phyloP scores from a whole-genome alignment of 1,284 basidiomycete genomes.

The Amylostereum areolatum region DNA sequence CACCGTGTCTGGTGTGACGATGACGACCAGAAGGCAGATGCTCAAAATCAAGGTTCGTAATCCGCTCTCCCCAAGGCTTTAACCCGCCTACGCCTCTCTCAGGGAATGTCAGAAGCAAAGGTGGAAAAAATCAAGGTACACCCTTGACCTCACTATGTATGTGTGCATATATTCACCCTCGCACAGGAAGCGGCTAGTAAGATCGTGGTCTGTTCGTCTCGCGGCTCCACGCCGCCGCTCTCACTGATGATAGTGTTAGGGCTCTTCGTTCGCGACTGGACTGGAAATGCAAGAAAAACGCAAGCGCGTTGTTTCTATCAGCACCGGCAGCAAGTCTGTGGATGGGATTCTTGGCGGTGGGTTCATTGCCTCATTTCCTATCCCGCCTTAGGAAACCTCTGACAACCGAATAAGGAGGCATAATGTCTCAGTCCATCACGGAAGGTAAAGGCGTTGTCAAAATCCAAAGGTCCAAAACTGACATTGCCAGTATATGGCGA shows the following conservation, averaged over 20 bases:
- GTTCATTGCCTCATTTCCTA: slow-evolving; percentile 10
- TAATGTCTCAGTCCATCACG: slow-evolving; percentile 87
- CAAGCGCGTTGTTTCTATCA: slow-evolving; percentile 72
- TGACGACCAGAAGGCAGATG: slow-evolving; percentile 82
- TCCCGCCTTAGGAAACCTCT: no score
- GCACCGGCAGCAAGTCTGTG: slow-evolving; percentile 88
- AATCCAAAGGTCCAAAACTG: background rate
- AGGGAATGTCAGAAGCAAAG: slow-evolving; percentile 88
- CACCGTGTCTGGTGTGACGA: slow-evolving; percentile 76
- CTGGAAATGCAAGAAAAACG: slow-evolving; percentile 85
- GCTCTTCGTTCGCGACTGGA: slow-evolving; percentile 83
- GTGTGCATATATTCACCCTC: slow-evolving; percentile 2
- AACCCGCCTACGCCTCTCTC: slow-evolving; percentile 5
- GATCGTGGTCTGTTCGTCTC: slow-evolving; percentile 51
- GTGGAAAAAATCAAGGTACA: slow-evolving; percentile 90
- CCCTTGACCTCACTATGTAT: slow-evolving; percentile 9
- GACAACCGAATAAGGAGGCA: slow-evolving; percentile 50
- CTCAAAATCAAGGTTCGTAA: slow-evolving; percentile 80
- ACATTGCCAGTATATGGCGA: slow-evolving; percentile 62
- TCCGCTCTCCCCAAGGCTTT: background rate
- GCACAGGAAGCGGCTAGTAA: slow-evolving; percentile 85
- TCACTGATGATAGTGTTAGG: slow-evolving; percentile 36
- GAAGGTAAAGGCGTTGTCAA: slow-evolving; percentile 51
- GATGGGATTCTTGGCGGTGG: slow-evolving; percentile 82
- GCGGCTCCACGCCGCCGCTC: slow-evolving; percentile 2